Evolutionary conservation across 495 filamentous ascomycete species (phyloP), one percentile per base, ranked within the genome.

Genomic region (Trichocladium uniseriatum): DNA sequence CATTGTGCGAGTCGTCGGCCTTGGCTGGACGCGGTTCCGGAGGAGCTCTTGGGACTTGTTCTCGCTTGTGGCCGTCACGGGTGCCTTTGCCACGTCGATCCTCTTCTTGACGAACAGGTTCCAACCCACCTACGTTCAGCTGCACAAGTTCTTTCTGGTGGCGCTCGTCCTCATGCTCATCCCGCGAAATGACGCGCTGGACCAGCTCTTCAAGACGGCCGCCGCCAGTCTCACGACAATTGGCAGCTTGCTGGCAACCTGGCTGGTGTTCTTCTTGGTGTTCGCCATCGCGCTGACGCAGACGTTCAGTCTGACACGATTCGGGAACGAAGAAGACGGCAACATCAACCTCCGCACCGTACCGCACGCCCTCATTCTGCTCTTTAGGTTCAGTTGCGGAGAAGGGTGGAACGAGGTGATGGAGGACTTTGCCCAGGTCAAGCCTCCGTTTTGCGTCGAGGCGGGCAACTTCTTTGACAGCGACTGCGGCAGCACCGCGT

Each of bases 161-260:
- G 83, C 88, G 18, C 82, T 97, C 50, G 82, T 92, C 1, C 76
- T 97, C 18, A 73, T 99, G 50, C 80, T 99, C 38, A 99, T 99
- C 48, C 92, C 92, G 9, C 79, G 92, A 6, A 99, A 97, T 65
- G 92, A 99, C 54, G 89, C 95, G 40, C 81, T 99, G 10, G 92
- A 99, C 60, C 92, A 99, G 64, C 81, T 99, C 6, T 99, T 97
- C 79, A 99, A 99, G 69, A 99, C 92, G 14, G 94, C 94, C 2
- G 94, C 92, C n/a, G 92, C 92, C 36, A 89, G 83, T 80, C 69
- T 99, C 29, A 83, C 85, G 2, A 82, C 85, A 13, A 97, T 99
- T 59, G 79, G 83, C 46, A 99, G 95, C 61, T 74, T 99, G 20
- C 73, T 99, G 16, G 92, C 91, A 2, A 97, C 94, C 0, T 99